Base-by-base conservation (phyloP, 2,329 filamentous ascomycete genomes). In the Arthrinium puccinioides region DNA sequence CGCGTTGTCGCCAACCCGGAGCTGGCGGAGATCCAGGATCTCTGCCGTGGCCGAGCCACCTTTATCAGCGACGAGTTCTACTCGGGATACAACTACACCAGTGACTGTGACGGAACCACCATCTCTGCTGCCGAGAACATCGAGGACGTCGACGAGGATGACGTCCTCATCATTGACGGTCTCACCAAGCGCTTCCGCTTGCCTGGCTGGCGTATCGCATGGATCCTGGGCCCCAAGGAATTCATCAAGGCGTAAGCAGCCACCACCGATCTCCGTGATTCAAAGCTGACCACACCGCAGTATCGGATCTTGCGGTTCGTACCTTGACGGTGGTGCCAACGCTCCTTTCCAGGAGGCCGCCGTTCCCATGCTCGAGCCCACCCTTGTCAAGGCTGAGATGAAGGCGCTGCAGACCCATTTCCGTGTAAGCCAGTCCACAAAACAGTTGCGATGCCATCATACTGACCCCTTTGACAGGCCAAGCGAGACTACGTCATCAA, bases 31-130 rank as follows among this genome's bases (percentile, higher is more conserved):
- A 95, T 96, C 52, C 89, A 97, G 61, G 86, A 95, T 55, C 83
- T 95, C 51, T 94, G 88, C 69, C 81, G 88, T 55, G 86, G 88
- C 48, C 80, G 88, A 38, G 88, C 88, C 4, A 97, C 90, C 1
- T 70, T 97, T 39, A 89, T 97, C 59, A 87, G 89, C 66, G 90
- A 97, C 56, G 90, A 97, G 64, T 97, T 97, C 71, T 97, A 97
- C 67, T 81, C 82, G 9, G 87, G 89, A 16, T 97, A 96, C 72
- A 95, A 95, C 66, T 97, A 97, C 68, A 94, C 87, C 24, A 86
- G 79, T 50, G 74, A 88, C 65, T 97, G 90, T 59, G 89, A 96
- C 55, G 90, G 90, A 26, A 79, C 76, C 21, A 94, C 90, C 29
- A 87, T 96, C 58, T 89, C 83, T 34, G 84, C 88, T 8, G 90